Evolutionary conservation across 345 rosid genomes (phyloP).

Genomic region (Raphanus sativus): DNA sequence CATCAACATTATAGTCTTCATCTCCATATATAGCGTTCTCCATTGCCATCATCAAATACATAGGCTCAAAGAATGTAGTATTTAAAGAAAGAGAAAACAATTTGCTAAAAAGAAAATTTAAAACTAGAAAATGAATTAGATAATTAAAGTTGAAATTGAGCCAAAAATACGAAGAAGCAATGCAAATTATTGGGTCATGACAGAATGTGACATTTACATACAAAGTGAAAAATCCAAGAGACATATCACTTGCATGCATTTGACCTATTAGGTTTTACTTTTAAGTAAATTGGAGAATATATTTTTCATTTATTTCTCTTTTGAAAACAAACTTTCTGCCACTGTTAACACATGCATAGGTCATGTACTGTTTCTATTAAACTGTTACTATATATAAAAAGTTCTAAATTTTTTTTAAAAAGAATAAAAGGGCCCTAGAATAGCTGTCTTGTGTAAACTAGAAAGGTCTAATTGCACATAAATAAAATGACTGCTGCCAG

Average conservation of each 20-base stretch:
- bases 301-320: background rate
- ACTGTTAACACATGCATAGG: background rate
- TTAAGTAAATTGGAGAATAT: background rate
- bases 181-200: background rate
- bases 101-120: background rate
- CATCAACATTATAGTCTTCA: background rate
- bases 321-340: background rate
- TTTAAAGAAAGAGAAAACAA: background rate
- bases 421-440: background rate
- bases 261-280: background rate
- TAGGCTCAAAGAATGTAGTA: background rate
- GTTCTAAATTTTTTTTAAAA: too few species aligned
- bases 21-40: background rate
- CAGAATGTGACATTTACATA: background rate
- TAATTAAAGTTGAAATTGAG: too few species aligned
- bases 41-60: background rate
- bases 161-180: background rate
- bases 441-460: background rate
- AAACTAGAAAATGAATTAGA: too few species aligned
- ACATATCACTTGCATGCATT: conserved; percentile 1
- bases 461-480: background rate
- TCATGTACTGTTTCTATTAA: background rate
- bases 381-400: background rate
- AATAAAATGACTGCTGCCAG: background rate
- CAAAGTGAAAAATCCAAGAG: conserved; percentile 6